Evolutionary conservation across 2,329 filamentous ascomycete species (phyloP).

Genomic region (Laburnicola sp.): DNA sequence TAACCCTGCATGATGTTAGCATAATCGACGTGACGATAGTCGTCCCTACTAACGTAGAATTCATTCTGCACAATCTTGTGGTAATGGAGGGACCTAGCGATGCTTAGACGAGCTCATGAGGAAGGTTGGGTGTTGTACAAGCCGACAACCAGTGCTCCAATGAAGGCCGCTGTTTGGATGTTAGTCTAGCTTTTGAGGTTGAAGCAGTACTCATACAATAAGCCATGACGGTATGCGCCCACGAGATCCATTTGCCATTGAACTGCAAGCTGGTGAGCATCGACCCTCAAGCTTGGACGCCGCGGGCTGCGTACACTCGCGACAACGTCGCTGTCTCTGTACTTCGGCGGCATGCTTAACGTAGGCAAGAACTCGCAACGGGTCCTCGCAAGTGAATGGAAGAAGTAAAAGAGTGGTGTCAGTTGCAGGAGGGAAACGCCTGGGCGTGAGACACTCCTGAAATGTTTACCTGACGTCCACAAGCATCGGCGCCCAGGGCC

Average conservation of each 20-base stretch:
- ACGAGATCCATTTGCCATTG: slow-evolving; percentile 88
- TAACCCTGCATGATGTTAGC: slow-evolving; percentile 42
- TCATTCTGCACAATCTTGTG: slow-evolving; percentile 98
- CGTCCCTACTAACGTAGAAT: slow-evolving; percentile 63
- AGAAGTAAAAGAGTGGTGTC: slow-evolving; percentile 34
- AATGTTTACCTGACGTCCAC: slow-evolving; percentile 22
- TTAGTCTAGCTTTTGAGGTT: slow-evolving; percentile 14
- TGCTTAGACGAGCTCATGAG: slow-evolving; percentile 25
- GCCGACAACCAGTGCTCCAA: slow-evolving; percentile 83
- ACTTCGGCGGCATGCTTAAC: slow-evolving; percentile 60
- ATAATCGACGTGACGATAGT: not conserved
- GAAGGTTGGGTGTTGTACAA: slow-evolving; percentile 34
- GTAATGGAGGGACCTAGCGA: slow-evolving; percentile 74
- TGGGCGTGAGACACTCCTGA: slow-evolving; percentile 32
- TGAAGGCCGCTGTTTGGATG: slow-evolving; percentile 67
- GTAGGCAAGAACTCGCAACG: slow-evolving; percentile 3
- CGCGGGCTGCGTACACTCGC: slow-evolving; percentile 52
- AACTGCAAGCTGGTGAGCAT: slow-evolving; percentile 55
- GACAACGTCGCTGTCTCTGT: slow-evolving; percentile 65
- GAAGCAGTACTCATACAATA: slow-evolving; percentile 60
- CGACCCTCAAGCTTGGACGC: slow-evolving; percentile 6
- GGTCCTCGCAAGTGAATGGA: slow-evolving; percentile 23
- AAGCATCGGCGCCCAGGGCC: slow-evolving; percentile 15
- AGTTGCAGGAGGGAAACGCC: slow-evolving; percentile 13
- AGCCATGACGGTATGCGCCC: slow-evolving; percentile 79